Evolutionary conservation across 257 asterid genomes (phyloP).

Genomic region (Capsicum pubescens): DNA sequence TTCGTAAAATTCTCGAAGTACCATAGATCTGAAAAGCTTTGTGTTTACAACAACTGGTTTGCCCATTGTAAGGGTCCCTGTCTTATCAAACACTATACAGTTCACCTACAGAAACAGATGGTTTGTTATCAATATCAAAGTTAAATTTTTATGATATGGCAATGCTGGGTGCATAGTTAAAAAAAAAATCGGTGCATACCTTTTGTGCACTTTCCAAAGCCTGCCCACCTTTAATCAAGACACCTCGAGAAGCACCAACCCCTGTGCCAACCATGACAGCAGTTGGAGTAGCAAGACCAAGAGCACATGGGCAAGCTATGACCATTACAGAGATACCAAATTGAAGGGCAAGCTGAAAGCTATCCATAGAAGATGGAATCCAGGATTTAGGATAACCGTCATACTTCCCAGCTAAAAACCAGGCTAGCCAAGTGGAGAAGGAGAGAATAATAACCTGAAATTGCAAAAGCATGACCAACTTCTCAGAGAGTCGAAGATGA

Average conservation of each 20-base stretch:
- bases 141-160: neutral
- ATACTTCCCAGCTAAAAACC: constrained; percentile 46
- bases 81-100: constrained; percentile 47
- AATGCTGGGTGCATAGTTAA: neutral
- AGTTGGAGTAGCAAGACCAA: constrained; percentile 61
- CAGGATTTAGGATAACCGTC: constrained; percentile 44
- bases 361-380: constrained; percentile 50
- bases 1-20: constrained; percentile 25
- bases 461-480: neutral
- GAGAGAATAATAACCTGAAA: constrained; percentile 49
- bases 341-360: constrained; percentile 50
- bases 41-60: constrained; percentile 38
- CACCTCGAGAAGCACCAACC: constrained; percentile 54
- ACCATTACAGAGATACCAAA: constrained; percentile 57
- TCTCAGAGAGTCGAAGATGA: neutral
- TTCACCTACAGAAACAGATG: constrained; percentile 37
- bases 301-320: constrained; percentile 64
- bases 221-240: constrained; percentile 47
- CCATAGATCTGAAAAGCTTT: constrained; percentile 31
- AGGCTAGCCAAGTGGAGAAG: constrained; percentile 47
- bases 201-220: constrained; percentile 50
- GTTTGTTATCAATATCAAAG: neutral
- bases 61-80: constrained; percentile 46
- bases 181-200: constrained; percentile 17
- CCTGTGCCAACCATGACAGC: constrained; percentile 63